A percentile compares a stretch with the other conserved stretches of the same genome.
Evolutionary conservation across 352 stramenopile genomes (phyloP).

Genomic region (Phytophthora meadii): DNA sequence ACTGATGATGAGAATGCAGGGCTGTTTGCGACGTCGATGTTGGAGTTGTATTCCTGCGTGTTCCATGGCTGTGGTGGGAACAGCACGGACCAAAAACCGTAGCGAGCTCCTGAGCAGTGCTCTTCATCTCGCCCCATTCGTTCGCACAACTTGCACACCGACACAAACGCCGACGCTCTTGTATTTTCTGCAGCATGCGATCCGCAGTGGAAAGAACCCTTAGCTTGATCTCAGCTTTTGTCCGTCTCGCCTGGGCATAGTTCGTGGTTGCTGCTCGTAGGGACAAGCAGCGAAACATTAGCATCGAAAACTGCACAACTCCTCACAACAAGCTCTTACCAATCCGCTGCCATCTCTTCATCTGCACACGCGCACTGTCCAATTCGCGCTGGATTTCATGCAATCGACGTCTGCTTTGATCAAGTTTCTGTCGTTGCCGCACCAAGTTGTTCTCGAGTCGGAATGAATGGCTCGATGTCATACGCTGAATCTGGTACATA

Average conservation of each 20-base stretch:
- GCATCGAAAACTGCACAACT: not conserved
- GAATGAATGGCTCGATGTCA: constrained; percentile 46
- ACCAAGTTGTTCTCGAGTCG: constrained; percentile 36
- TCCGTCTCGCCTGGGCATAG: constrained; percentile 20
- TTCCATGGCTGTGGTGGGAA: constrained; percentile 3
- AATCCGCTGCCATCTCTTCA: constrained; percentile 45
- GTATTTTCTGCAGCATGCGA: constrained; percentile 27
- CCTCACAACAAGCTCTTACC: constrained; percentile 33
- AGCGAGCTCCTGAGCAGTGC: constrained; percentile 10
- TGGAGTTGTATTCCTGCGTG: not conserved
- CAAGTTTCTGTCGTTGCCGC: constrained; percentile 35
- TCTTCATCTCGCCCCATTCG: constrained; percentile 26
- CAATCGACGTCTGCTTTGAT: constrained; percentile 23
- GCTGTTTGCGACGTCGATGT: constrained; percentile 1
- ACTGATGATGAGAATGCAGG: not conserved
- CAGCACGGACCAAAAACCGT: constrained; percentile 13
- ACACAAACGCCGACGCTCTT: constrained; percentile 1
- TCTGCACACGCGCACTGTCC: constrained; percentile 27
- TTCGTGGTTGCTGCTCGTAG: constrained; percentile 20
- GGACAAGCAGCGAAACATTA: constrained; percentile 27
- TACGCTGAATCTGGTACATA: constrained; percentile 30
- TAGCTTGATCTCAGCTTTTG: constrained; percentile 10
- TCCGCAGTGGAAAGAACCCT: constrained; percentile 11
- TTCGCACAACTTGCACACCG: constrained; percentile 21
- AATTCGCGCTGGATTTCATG: constrained; percentile 33